A percentile compares a stretch with the other conserved stretches of the same genome.
These are phyloP conservation scores for Saccharomyces uvarum DNA, from an alignment of 1,139 yeast species.

Conservation along the genomic window DNA sequence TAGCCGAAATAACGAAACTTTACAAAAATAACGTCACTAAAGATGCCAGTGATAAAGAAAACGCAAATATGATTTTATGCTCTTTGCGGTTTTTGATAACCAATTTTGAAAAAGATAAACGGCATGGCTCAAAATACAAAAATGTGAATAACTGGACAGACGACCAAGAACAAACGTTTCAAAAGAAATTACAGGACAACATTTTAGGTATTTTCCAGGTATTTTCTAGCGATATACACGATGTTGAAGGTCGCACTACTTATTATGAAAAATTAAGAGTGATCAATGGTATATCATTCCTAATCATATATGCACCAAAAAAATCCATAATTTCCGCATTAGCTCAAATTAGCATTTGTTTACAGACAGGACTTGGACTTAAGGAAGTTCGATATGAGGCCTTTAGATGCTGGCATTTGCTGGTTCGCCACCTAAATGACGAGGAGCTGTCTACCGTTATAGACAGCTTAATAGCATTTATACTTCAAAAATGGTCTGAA, in stretches of 20 bases:
- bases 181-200: constrained; percentile 42
- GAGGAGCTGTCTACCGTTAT: constrained; percentile 48
- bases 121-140: constrained; percentile 25
- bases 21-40: constrained; percentile 21
- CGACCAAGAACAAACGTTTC: constrained; percentile 25
- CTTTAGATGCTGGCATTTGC: constrained; percentile 57
- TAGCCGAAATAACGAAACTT: constrained; percentile 29
- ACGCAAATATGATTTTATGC: constrained; percentile 25
- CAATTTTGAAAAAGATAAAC: constrained; percentile 24
- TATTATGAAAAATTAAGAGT: constrained; percentile 66
- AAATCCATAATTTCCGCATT: constrained; percentile 63
- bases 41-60: constrained; percentile 15
- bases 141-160: constrained; percentile 23
- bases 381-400: constrained; percentile 55
- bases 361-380: constrained; percentile 71
- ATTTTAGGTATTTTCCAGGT: constrained; percentile 73
- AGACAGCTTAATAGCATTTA: constrained; percentile 48
- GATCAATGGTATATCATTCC: constrained; percentile 62
- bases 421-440: constrained; percentile 45
- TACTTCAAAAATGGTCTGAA: constrained; percentile 55
- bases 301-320: constrained; percentile 52
- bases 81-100: constrained; percentile 30
- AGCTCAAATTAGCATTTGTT: constrained; percentile 81
- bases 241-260: constrained; percentile 62
- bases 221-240: constrained; percentile 74